phyloP scores from a whole-genome alignment of 2,329 filamentous ascomycete genomes.

The Exophiala sp. region DNA sequence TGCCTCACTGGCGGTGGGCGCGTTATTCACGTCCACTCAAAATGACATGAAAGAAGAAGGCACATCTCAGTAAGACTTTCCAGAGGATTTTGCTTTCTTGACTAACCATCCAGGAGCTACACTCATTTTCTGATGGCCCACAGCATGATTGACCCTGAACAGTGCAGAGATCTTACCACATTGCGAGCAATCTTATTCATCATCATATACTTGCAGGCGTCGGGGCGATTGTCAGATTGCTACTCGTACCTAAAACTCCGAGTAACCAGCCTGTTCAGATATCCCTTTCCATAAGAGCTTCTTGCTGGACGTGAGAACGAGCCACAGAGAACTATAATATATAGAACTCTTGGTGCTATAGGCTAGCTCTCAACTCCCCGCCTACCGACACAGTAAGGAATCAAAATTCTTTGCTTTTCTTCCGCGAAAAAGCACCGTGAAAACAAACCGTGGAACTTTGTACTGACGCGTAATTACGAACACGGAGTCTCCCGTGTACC shows the following conservation, averaged over 20 bases:
- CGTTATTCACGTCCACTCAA: not conserved
- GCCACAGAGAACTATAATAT: no score
- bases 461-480: no score
- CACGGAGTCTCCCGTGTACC: no score
- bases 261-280: no score
- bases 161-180: not conserved
- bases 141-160: not conserved
- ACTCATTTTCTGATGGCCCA: not conserved
- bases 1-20: not conserved
- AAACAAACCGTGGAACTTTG: no score
- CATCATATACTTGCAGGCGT: not conserved
- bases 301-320: no score
- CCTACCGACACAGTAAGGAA: no score
- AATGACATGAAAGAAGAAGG: not conserved
- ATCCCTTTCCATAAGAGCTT: no score
- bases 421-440: no score
- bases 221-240: not conserved
- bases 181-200: not conserved
- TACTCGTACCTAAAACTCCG: not conserved
- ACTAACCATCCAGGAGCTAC: not conserved
- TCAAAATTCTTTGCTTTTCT: no score
- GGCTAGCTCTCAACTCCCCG: no score
- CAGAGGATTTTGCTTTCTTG: not conserved
- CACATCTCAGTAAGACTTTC: not conserved
- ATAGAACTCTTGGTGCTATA: no score